Base-by-base conservation (phyloP, 108 stramenopile species). In the Licmophora abbreviata region DNA sequence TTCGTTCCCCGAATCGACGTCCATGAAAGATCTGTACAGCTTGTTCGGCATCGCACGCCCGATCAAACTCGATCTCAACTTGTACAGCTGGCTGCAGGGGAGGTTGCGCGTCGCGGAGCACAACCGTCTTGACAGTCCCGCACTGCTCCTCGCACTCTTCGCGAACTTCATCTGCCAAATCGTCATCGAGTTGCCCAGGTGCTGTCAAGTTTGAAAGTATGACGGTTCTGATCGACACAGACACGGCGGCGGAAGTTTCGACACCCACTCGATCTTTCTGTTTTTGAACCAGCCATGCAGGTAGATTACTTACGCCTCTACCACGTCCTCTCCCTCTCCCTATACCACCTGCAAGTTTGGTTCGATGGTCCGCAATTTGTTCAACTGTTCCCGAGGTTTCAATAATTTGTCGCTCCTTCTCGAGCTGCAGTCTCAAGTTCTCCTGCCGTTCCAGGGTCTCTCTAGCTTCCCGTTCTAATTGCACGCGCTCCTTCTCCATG, bases 211-310 rank as follows among this genome's bases (percentile, higher is more conserved):
- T 63, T 17, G 31, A 25, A 10, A 63, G 24, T 6, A 51, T 21
- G 0, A 63, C 51, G 17, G 55, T 55, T 40, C 18, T 40, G 1
- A 15, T 20, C 1, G 5, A 3, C 3, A 20, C 20, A 1, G 38
- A 5, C 15, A 1, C 18, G 15, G 34, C 9, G 10, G 34, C 34
- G 9, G 34, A 12, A 40, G 38, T 35, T 11, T 35, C 38, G 20
- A 18, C 38, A 17, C 37, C 23, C 25, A 23, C 10, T 28, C 73
- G 63, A 30, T 76, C 63, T 36, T 68, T 58, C 66, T 84, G 82
- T 43, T 81, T 69, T 62, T 80, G 66, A 9, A 90, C 56, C 61
- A 90, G 65, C 88, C 88, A 90, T 23, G 88, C 88, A 14, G 88
- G 88, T n/a, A 86, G 45, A 68, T 90, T 90, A 22, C 59, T 73